phyloP scores from a whole-genome alignment of 2,329 filamentous ascomycete species.

The Diaporthe citrichinensis region DNA sequence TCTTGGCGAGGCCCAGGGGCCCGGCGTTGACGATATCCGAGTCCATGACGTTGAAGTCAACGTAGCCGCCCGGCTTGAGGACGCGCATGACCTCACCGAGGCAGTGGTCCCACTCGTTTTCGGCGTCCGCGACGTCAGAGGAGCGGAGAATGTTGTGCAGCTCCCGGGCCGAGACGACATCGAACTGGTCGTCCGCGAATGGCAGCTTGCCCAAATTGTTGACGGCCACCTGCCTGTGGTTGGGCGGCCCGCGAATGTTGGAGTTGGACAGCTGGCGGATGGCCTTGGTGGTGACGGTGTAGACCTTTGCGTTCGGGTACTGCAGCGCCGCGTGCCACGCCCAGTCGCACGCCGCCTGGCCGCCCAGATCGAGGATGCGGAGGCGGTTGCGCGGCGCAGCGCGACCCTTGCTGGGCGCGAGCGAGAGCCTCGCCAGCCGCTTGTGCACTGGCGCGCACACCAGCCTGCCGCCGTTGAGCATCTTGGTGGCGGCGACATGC shows the following conservation, averaged over 20 bases:
- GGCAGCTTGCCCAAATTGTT: conserved; percentile 84
- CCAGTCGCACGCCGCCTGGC: conserved; percentile 90
- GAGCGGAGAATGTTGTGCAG: conserved; percentile 88
- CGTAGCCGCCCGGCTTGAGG: conserved; percentile 91
- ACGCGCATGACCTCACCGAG: conserved; percentile 90
- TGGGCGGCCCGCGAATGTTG: conserved; percentile 85
- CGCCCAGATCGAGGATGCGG: conserved; percentile 88
- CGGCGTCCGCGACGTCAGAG: conserved; percentile 70
- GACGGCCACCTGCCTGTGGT: conserved; percentile 88
- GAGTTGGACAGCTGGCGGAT: conserved; percentile 79
- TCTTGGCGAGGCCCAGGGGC: conserved; percentile 82
- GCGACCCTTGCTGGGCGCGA: conserved; percentile 55
- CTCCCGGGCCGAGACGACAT: conserved; percentile 90
- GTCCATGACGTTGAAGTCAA: conserved; percentile 93
- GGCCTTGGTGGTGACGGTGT: conserved; percentile 85
- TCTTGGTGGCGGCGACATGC: conserved; percentile 73
- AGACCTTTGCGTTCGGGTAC: conserved; percentile 87
- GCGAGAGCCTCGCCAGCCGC: conserved; percentile 69
- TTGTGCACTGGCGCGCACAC: conserved; percentile 76
- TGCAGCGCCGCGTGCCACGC: conserved; percentile 93
- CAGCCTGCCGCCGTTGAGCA: conserved; percentile 75
- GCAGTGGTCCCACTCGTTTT: conserved; percentile 91
- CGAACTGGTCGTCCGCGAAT: conserved; percentile 88
- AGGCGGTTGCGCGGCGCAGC: conserved; percentile 51
- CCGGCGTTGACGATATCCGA: conserved; percentile 91